These are phyloP conservation scores for Metschnikowia proteae DNA, from an alignment of 805 yeast species.

Conservation along the genomic window DNA sequence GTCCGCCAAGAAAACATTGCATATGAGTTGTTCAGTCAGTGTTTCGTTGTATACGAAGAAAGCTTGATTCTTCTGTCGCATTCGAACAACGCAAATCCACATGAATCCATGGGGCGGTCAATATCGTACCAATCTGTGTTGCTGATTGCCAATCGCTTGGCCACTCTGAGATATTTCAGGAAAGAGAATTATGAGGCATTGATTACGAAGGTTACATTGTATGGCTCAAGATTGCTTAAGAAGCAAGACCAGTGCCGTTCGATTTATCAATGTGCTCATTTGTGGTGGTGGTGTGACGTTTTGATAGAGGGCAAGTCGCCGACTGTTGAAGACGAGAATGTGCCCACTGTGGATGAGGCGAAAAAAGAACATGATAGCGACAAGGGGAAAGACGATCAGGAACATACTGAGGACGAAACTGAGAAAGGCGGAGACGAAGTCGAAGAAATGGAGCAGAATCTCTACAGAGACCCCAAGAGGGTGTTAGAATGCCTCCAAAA, in stretches of 20 bases:
- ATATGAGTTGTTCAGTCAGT: slow-evolving; percentile 85
- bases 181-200: slow-evolving; percentile 74
- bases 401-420: slow-evolving; percentile 24
- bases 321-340: slow-evolving; percentile 17
- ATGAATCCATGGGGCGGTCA: slow-evolving; percentile 42
- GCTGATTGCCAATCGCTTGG: slow-evolving; percentile 44
- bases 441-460: slow-evolving; percentile 5
- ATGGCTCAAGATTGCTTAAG: slow-evolving; percentile 82
- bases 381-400: slow-evolving; percentile 19
- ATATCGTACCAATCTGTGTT: slow-evolving; percentile 48
- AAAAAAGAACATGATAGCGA: slow-evolving; percentile 12
- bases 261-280: slow-evolving; percentile 80
- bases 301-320: slow-evolving; percentile 30
- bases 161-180: slow-evolving; percentile 41
- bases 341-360: not conserved
- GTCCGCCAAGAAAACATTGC: slow-evolving; percentile 64
- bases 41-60: slow-evolving; percentile 80
- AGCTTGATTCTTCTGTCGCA: slow-evolving; percentile 28
- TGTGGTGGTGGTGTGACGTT: slow-evolving; percentile 87
- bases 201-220: slow-evolving; percentile 79
- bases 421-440: slow-evolving; percentile 13
- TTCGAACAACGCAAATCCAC: slow-evolving; percentile 25
- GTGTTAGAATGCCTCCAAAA: slow-evolving; percentile 90
- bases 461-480: slow-evolving; percentile 54
- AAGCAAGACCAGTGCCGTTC: slow-evolving; percentile 95